A percentile compares a stretch with the other conserved stretches of the same genome.
Evolutionary conservation across 257 asterid species (phyloP).

Genomic region (Apocynum venetum): DNA sequence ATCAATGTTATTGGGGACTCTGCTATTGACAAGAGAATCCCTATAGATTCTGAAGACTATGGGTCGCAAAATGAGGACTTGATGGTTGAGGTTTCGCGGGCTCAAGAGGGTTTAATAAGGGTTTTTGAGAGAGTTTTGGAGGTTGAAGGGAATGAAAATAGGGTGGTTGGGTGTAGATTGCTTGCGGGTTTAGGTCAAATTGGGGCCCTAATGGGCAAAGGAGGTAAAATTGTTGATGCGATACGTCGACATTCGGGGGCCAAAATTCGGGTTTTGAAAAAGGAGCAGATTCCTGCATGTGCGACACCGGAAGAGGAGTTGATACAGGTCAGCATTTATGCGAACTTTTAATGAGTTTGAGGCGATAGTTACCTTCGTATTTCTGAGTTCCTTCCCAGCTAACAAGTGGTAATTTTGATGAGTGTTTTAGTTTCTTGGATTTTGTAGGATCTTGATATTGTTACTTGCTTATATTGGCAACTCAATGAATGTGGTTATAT

Average conservation of each 20-base stretch:
- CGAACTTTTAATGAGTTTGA: not conserved
- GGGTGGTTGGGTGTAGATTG: slow-evolving; percentile 40
- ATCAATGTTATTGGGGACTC: slow-evolving; percentile 44
- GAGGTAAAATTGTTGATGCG: slow-evolving; percentile 38
- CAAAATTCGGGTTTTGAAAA: slow-evolving; percentile 37
- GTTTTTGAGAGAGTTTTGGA: slow-evolving; percentile 58
- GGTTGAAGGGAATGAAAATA: slow-evolving; percentile 35
- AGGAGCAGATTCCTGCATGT: slow-evolving; percentile 46
- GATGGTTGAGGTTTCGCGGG: slow-evolving; percentile 37
- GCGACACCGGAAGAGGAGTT: slow-evolving; percentile 44
- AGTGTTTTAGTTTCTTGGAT: not conserved
- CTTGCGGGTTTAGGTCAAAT: slow-evolving; percentile 37
- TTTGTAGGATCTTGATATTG: not conserved
- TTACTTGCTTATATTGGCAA: not conserved
- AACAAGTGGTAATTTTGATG: not conserved
- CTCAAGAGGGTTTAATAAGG: slow-evolving; percentile 53
- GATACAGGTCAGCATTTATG: slow-evolving; percentile 41
- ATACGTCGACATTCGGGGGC: slow-evolving; percentile 47
- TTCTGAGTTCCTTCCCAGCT: not conserved
- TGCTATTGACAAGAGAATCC: slow-evolving; percentile 26
- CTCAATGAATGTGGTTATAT: not conserved
- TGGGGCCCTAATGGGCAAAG: slow-evolving; percentile 51
- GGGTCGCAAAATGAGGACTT: slow-evolving; percentile 16
- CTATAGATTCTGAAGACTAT: not conserved
- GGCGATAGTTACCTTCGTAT: not conserved